phyloP scores from a whole-genome alignment of 164 flowering plant genomes.

The Magnolia kwangsiensis region DNA sequence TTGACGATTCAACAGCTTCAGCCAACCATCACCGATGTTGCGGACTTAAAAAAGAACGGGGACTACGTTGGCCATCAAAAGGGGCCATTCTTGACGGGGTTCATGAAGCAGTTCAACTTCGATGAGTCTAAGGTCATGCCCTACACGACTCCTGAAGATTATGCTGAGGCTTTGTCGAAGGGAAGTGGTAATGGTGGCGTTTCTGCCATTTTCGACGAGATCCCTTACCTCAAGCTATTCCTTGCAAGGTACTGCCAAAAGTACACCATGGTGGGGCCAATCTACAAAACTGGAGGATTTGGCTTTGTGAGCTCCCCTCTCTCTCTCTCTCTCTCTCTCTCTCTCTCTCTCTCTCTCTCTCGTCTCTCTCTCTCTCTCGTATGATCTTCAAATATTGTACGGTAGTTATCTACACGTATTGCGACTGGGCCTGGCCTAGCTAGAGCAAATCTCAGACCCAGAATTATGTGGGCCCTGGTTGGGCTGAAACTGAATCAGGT shows the following conservation, averaged over 20 bases:
- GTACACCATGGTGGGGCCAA: slow-evolving; percentile 19
- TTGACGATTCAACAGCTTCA: slow-evolving; percentile 40
- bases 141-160: slow-evolving; percentile 21
- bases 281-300: slow-evolving; percentile 23
- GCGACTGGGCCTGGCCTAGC: too few species aligned
- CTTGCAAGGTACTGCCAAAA: slow-evolving; percentile 16
- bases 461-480: too few species aligned
- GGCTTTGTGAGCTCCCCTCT: slow-evolving; percentile 30
- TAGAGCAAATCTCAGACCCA: too few species aligned
- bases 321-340: slow-evolving; percentile 9
- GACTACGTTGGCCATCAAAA: slow-evolving; percentile 40
- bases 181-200: slow-evolving; percentile 26
- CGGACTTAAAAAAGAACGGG: slow-evolving; percentile 24
- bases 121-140: slow-evolving; percentile 14
- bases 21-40: slow-evolving; percentile 33
- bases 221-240: slow-evolving; percentile 23
- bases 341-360: slow-evolving; percentile 4
- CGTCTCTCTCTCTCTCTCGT: background rate
- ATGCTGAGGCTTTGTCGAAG: slow-evolving; percentile 16
- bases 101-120: slow-evolving; percentile 5
- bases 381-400: background rate
- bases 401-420: background rate
- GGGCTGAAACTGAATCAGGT: too few species aligned
- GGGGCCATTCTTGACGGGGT: slow-evolving; percentile 31
- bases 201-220: slow-evolving; percentile 28